Conservation (phyloP, 306 rosid species). For the Rosa lucieae region DNA sequence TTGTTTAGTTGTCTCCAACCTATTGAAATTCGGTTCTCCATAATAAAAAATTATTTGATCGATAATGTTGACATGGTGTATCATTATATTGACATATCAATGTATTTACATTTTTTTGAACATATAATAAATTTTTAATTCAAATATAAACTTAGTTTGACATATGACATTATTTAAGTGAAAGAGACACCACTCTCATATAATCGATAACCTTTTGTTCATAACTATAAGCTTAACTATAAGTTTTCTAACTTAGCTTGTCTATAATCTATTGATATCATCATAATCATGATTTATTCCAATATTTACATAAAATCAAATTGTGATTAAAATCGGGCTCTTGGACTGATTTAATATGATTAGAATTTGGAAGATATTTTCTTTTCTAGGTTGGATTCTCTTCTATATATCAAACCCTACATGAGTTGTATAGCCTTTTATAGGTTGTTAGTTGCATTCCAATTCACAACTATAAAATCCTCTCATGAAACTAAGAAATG, state of each 20-base stretch:
- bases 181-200: not conserved
- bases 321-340: not conserved
- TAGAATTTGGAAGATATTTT: not conserved
- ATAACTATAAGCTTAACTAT: not conserved
- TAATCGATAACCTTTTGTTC: not conserved
- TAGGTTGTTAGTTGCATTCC: not conserved
- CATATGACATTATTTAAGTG: not conserved
- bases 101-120: not conserved
- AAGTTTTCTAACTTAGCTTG: not conserved
- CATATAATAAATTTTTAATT: too few species aligned
- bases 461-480: not conserved
- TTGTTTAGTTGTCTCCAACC: not conserved
- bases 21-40: not conserved
- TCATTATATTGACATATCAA: too few species aligned
- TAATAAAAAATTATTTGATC: not conserved
- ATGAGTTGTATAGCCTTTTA: slow-evolving; percentile 3
- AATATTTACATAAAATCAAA: not conserved
- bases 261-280: not conserved
- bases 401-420: not conserved
- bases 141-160: too few species aligned
- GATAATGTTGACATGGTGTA: not conserved
- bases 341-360: not conserved
- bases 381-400: not conserved
- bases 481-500: not conserved
- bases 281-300: not conserved